phyloP scores from a whole-genome alignment of 1,284 basidiomycete genomes.

The Ceratobasidium sp. region DNA sequence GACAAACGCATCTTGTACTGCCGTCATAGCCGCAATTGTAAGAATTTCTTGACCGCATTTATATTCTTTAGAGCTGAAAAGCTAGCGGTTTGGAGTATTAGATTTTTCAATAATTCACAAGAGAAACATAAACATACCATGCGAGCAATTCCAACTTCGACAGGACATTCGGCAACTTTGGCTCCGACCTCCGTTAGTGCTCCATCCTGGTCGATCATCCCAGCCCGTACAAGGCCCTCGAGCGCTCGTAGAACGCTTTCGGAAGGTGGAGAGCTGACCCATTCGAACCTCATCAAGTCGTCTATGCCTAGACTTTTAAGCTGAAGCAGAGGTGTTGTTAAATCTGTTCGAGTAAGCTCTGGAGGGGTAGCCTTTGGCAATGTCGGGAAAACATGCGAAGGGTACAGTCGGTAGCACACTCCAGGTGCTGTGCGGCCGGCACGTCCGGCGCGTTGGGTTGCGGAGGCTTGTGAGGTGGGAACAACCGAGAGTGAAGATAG shows the following conservation, averaged over 20 bases:
- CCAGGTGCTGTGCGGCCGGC: conserved; percentile 91
- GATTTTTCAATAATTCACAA: conserved; percentile 48
- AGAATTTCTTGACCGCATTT: conserved; percentile 93
- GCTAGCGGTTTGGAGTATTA: conserved; percentile 59
- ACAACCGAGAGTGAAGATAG: conserved; percentile 85
- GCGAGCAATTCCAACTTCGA: conserved; percentile 77
- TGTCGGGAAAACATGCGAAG: conserved; percentile 66
- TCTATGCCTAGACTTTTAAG: conserved; percentile 95
- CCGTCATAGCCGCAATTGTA: conserved; percentile 94
- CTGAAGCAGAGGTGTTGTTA: conserved; percentile 89
- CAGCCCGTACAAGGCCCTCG: conserved; percentile 74
- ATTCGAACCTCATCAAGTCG: conserved; percentile 96
- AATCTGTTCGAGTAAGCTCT: conserved; percentile 89
- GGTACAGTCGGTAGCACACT: conserved; percentile 93
- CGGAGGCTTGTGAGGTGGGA: conserved; percentile 84
- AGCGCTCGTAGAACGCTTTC: conserved; percentile 86
- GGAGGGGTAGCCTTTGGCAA: conserved; percentile 79
- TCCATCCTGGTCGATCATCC: conserved; percentile 72
- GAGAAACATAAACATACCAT: conserved; percentile 65
- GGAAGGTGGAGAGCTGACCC: conserved; percentile 88
- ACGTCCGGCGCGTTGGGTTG: conserved; percentile 88
- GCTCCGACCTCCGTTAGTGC: conserved; percentile 72
- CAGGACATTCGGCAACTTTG: conserved; percentile 79
- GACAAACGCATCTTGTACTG: conserved; percentile 91
- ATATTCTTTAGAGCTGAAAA: conserved; percentile 85